phyloP scores from a whole-genome alignment of 805 yeast genomes.

The Wickerhamiella sorbophila region DNA sequence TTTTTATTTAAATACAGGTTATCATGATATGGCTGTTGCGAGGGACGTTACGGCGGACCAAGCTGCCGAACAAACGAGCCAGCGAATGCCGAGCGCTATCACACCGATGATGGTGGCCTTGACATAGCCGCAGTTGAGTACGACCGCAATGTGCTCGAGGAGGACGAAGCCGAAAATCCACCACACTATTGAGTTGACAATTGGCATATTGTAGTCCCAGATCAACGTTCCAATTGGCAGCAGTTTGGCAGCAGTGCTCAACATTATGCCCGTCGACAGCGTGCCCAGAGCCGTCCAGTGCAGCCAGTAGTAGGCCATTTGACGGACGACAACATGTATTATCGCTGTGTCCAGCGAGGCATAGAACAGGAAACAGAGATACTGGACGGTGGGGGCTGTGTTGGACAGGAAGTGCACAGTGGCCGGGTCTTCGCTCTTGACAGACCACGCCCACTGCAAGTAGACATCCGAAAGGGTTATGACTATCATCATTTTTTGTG shows the following conservation, averaged over 20 bases:
- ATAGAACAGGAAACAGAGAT: constrained; percentile 24
- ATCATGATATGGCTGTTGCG: no score
- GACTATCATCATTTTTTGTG: constrained; percentile 41
- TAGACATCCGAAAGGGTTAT: constrained; percentile 76
- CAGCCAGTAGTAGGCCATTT: constrained; percentile 23
- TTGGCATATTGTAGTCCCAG: constrained; percentile 88
- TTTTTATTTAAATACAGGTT: no score
- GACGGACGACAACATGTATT: constrained; percentile 26
- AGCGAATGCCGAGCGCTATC: background rate
- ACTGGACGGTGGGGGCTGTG: constrained; percentile 26
- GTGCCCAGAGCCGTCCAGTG: constrained; percentile 29
- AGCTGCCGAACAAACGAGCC: background rate
- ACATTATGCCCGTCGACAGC: constrained; percentile 52
- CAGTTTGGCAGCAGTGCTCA: constrained; percentile 66
- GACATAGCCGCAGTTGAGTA: constrained; percentile 26
- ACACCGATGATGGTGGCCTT: constrained; percentile 18
- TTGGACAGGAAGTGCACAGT: constrained; percentile 17
- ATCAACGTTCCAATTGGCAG: constrained; percentile 87
- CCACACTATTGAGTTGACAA: constrained; percentile 45
- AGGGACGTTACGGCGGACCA: background rate
- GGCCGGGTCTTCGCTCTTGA: constrained; percentile 31
- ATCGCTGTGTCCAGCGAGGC: constrained; percentile 25
- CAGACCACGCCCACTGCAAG: constrained; percentile 83
- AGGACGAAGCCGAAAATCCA: constrained; percentile 46
- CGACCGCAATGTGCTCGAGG: constrained; percentile 47